Percentiles rank a stretch among this genome's conserved stretches.
Evolutionary conservation across 495 filamentous ascomycete genomes (phyloP).

Genomic region (Aspergillus wentii): DNA sequence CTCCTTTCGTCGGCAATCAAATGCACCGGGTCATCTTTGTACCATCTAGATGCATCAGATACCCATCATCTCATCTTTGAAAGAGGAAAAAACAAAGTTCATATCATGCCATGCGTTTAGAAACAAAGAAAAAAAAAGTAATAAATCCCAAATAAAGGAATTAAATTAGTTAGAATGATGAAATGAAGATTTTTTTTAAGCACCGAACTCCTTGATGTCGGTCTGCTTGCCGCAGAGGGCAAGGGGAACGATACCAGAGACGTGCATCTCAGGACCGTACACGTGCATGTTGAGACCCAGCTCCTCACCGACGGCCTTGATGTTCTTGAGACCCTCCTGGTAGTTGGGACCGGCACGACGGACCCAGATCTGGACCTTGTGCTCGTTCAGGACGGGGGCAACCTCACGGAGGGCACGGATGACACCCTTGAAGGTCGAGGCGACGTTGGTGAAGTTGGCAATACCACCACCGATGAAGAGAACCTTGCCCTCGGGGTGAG

Average conservation of each 20-base stretch:
- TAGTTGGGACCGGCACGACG: conserved; percentile 98
- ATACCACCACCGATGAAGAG: conserved; percentile 99
- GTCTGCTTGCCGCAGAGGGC: conserved; percentile 58
- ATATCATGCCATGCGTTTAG: conserved; percentile 47
- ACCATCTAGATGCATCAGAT: conserved; percentile 8
- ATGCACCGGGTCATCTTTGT: conserved; percentile 8
- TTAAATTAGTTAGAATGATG: conserved; percentile 13
- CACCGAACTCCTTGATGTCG: conserved; percentile 47
- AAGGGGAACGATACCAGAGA: conserved; percentile 64
- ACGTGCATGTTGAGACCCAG: conserved; percentile 92
- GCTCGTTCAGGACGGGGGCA: conserved; percentile 78
- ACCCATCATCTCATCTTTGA: too few species aligned
- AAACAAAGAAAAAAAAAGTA: conserved; percentile 33
- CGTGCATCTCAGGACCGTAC: conserved; percentile 95
- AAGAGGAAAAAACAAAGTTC: conserved; percentile 20
- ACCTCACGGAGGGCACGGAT: conserved; percentile 96
- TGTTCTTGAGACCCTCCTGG: conserved; percentile 99
- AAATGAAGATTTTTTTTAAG: conserved; percentile 27
- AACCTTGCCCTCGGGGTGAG: conserved; percentile 86
- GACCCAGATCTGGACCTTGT: conserved; percentile 99
- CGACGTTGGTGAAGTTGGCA: conserved; percentile 98
- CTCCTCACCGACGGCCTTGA: conserved; percentile 92
- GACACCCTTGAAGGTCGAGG: conserved; percentile 98
- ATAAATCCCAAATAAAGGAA: conserved; percentile 19
- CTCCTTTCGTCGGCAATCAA: too few species aligned